Base-by-base conservation (phyloP, 2,329 filamentous ascomycete species). In the Alternaria brassicae region DNA sequence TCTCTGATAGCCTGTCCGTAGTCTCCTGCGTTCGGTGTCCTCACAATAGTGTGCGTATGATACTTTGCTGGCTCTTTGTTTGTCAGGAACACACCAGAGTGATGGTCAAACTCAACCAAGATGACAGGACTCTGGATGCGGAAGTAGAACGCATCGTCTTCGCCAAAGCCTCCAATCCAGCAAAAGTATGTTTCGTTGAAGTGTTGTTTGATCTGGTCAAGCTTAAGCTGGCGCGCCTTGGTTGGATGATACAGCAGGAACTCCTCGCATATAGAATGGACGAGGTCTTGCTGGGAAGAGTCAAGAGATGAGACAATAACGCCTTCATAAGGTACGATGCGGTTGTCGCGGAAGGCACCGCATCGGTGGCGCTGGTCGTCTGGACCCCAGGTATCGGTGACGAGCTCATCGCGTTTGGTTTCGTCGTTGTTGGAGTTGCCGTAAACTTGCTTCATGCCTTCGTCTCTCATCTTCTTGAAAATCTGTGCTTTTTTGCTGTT, bases 301-400 rank as follows among this genome's bases (percentile, higher is more conserved):
- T 74, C 73, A 52, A 91, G 78, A 0, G 81, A 74, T 0, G 81
- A 79, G 0, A 88, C 87, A 0, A 81, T 70, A 6, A 91, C 76
- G 0, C 91, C 91, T 76, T 93, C 74, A 71, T 88, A 91, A 0
- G 91, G 91, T 0, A 94, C 88, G 10, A 91, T 77, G 10, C 91
- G 84, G 74, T 94, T 95, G 69, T 94, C 91, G 12, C 90, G 85
- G 73, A 90, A 92, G 0, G 91, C 91, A 34, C 91, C 91, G 72
- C 90, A 91, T 4, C 92, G 74, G 69, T 93, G 91, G 6, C 91
- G 84, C 79, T 93, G 90, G 73, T 94, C 91, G 69, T 92, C 90
- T 65, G 88, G 88, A 73, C 93, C 93, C 90, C 90, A 93, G 7
- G 90, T 84, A 9, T 88, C 88, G 12, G 72, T 73, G 13, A 77